Conservation (phyloP, 1,139 yeast genomes). For the Torulaspora globosa region DNA sequence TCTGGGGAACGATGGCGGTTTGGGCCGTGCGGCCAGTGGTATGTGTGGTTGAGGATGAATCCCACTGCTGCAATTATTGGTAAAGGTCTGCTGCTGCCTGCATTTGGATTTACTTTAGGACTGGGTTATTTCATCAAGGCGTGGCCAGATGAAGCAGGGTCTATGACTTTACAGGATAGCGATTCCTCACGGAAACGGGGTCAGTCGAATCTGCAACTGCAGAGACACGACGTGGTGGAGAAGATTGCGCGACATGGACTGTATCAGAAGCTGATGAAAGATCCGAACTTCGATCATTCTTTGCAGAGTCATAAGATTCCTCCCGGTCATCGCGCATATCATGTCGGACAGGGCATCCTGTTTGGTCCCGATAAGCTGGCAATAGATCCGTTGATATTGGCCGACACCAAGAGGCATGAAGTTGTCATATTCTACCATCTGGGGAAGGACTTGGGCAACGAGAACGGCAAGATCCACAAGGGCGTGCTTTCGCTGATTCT, state of each 20-base stretch:
- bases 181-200: slow-evolving; percentile 1
- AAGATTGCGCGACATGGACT: slow-evolving; percentile 18
- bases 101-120: slow-evolving; percentile 33
- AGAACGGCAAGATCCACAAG: slow-evolving; percentile 71
- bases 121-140: slow-evolving; percentile 29
- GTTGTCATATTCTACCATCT: slow-evolving; percentile 63
- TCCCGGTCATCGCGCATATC: slow-evolving; percentile 54
- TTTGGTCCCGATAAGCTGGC: slow-evolving; percentile 60
- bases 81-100: slow-evolving; percentile 29
- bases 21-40: too few relatives aligned
- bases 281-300: slow-evolving; percentile 20
- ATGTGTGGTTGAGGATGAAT: background rate
- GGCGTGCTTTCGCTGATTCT: slow-evolving; percentile 79
- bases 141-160: slow-evolving; percentile 34
- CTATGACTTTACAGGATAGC: slow-evolving; percentile 23
- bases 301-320: slow-evolving; percentile 47
- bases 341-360: slow-evolving; percentile 63
- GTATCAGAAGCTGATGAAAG: slow-evolving; percentile 18
- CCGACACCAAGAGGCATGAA: slow-evolving; percentile 45
- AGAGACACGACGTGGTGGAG: slow-evolving; percentile 27
- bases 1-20: too few relatives aligned
- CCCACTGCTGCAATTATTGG: slow-evolving; percentile 14
- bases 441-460: slow-evolving; percentile 61
- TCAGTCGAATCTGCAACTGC: slow-evolving; percentile 14
- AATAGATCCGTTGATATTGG: slow-evolving; percentile 61